Evolutionary conservation across 768 basidiomycete genomes (phyloP).

Genomic region (Gymnopilus junonius): DNA sequence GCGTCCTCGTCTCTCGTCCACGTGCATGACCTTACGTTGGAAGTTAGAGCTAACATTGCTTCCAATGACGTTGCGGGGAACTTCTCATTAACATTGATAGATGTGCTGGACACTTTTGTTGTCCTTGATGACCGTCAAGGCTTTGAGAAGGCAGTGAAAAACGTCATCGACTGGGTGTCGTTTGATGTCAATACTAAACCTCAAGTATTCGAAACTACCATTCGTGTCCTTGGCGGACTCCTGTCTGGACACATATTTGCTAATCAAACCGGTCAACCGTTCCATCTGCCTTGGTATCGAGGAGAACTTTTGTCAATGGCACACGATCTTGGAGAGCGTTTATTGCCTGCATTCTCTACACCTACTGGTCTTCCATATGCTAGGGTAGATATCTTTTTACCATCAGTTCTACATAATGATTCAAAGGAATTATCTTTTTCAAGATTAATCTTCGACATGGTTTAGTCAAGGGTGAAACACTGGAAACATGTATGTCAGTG

Average conservation of each 20-base stretch:
- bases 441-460: conserved; percentile 88
- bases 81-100: conserved; percentile 83
- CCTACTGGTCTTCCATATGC: conserved; percentile 93
- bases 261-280: conserved; percentile 64
- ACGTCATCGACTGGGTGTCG: conserved; percentile 80
- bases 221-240: conserved; percentile 90
- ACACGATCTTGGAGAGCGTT: conserved; percentile 80
- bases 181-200: conserved; percentile 95
- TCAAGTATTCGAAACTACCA: conserved; percentile 98
- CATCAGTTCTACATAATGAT: conserved; percentile 9
- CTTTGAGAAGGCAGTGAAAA: conserved; percentile 84
- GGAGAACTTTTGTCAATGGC: conserved; percentile 83
- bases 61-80: conserved; percentile 95
- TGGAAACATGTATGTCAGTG: conserved; percentile 77
- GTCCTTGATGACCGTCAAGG: conserved; percentile 79
- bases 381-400: conserved; percentile 53
- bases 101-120: conserved; percentile 88
- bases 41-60: conserved; percentile 65
- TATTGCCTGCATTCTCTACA: conserved; percentile 91
- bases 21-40: conserved; percentile 8
- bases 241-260: conserved; percentile 86
- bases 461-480: conserved; percentile 71
- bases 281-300: conserved; percentile 83
- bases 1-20: conserved; percentile 29
- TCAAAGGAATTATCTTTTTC: background rate